Conservation (phyloP, 805 yeast genomes). For the Yarrowia sp. region DNA sequence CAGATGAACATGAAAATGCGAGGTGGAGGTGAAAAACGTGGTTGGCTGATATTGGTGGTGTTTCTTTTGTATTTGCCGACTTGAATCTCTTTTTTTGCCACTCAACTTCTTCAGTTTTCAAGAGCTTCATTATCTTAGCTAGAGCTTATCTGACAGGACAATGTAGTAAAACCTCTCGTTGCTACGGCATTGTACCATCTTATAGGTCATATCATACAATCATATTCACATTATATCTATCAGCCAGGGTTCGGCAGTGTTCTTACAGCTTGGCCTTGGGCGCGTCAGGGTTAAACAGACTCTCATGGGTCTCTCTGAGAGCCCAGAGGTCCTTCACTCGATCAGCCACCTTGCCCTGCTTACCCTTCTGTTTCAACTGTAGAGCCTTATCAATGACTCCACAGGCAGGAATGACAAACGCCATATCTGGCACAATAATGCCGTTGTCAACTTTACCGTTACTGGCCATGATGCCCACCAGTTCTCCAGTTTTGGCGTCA, state of each 20-base stretch:
- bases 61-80: no score
- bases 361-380: conserved; percentile 27
- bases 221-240: not conserved
- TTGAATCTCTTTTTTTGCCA: no score
- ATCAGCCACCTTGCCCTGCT: conserved; percentile 17
- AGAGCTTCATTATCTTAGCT: no score
- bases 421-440: conserved; percentile 40
- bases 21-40: not conserved
- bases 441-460: conserved; percentile 39
- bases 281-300: not conserved
- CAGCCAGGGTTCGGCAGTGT: no score
- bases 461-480: conserved; percentile 42
- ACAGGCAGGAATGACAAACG: conserved; percentile 39
- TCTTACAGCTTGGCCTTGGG: not conserved
- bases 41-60: not conserved
- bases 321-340: conserved; percentile 31
- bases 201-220: not conserved
- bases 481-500: conserved; percentile 30
- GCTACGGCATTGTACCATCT: no score
- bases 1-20: no score
- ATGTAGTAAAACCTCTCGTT: no score
- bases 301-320: conserved; percentile 31
- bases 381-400: conserved; percentile 33
- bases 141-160: no score
- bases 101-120: no score